A percentile compares a stretch with the other conserved stretches of the same genome.
Conservation (phyloP, 2,329 filamentous ascomycete species). For the Alternaria rosae region DNA sequence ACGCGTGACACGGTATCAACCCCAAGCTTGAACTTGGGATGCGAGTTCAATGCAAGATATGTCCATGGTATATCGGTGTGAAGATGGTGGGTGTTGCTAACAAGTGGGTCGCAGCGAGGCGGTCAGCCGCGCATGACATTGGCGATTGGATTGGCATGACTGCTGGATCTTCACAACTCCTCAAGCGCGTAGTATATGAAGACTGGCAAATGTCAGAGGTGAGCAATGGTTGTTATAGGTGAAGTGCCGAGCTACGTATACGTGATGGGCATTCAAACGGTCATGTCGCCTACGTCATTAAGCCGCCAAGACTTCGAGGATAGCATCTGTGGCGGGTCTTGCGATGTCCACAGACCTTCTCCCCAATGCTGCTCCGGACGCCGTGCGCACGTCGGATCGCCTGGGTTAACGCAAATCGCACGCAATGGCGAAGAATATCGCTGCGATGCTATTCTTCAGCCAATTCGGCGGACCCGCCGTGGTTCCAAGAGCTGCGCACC, state of each 20-base stretch:
- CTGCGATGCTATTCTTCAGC: conserved; percentile 25
- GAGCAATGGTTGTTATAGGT: background rate
- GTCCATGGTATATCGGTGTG: background rate
- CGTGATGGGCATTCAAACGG: background rate
- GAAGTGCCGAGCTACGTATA: background rate
- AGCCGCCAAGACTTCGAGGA: conserved; percentile 10
- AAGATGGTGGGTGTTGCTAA: background rate
- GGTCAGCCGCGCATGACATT: background rate
- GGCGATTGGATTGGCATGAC: background rate
- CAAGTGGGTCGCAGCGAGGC: background rate
- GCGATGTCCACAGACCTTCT: background rate
- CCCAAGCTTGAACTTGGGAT: background rate
- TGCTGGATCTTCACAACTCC: background rate
- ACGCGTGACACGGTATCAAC: background rate
- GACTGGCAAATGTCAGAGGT: background rate
- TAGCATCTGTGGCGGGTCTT: background rate
- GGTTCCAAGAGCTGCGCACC: conserved; percentile 38
- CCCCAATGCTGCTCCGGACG: conserved; percentile 29
- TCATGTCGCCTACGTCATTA: conserved; percentile 7
- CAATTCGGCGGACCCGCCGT: conserved; percentile 19
- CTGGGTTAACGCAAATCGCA: conserved; percentile 16
- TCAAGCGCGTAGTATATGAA: background rate
- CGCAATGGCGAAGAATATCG: conserved; percentile 21
- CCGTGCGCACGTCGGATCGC: conserved; percentile 21
- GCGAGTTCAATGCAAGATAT: background rate